Evolutionary conservation across 305 asterid genomes (phyloP), one percentile per base, ranked within the genome.

Genomic region (Lippia alba): DNA sequence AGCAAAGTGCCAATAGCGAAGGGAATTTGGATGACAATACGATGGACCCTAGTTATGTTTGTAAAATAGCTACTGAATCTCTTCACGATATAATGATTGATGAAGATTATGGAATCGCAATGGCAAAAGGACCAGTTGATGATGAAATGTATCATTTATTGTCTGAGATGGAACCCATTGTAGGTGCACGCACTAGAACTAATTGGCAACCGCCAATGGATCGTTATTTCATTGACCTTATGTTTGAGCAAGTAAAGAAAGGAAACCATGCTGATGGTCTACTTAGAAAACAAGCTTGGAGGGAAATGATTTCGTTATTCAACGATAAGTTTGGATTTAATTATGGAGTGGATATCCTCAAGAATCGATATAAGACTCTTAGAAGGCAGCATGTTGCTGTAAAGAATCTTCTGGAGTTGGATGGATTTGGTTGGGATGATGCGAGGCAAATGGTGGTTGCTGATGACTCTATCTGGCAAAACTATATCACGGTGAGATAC

Each of bases 121-220:
- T 67, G 48, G 57, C 72, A 39, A 67, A 67, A 73, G 76, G 64
- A 45, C 32, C 20, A 34, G 77, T 71, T 12, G 74, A 66, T 15
- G 62, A 65, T 12, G 20, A 72, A 24, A 24, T 3, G 1, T 41
- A 39, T 63, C 70, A 41, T 32, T 48, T 58, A 57, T 41, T 14
- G 15, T 64, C 74, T 0, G 75, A 79, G 72, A 51, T 64, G 33
- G 70, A 63, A 17, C 60, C 75, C 34, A 33, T 62, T 33, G 24
- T 56, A 30, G 77, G 73, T 15, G 64, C 67, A 39, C 80, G 82
- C 10, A 30, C 72, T 33, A 72, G 82, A 65, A 81, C 85, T 20
- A 74, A 61, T 20, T 81, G 85, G 85, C 78, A 77, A 70, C 85
- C 85, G 19, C 80, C 80, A 41, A 81, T 81, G 85, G 82, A 81